Evolutionary conservation across 2,329 filamentous ascomycete genomes (phyloP), one percentile per base, ranked within the genome.

Genomic region (Cordyceps fumosorosea): DNA sequence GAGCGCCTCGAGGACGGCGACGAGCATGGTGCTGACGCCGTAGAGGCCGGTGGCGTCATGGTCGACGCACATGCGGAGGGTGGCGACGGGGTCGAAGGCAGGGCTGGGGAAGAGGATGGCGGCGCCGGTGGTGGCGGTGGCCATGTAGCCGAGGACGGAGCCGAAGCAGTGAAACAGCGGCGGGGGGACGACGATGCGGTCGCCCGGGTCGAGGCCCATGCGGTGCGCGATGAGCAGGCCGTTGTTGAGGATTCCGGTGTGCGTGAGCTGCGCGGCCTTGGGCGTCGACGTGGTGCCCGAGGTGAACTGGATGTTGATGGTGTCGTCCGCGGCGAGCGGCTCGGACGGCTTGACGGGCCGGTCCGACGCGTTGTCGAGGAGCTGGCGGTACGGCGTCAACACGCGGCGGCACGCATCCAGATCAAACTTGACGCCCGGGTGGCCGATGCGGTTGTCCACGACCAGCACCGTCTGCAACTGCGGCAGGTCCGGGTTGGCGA

Each of bases 301-400:
- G 0, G 95, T 99, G 77, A 98, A 98, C 74, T 98, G 93, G 66
- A 98, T 96, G 72, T 97, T 98, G 67, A 96, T 88, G 2, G 89
- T 86, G 56, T 98, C 93, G 64, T 84, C 73, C 0, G 86, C 80
- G 18, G 78, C 67, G 1, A 88, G 78, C 0, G 77, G 76, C 26
- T 72, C 61, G 60, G 81, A 78, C 0, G 82, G 81, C 22, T 64
- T 69, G 2, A 85, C 68, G 2, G 71, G 20, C 0, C 69, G 63
- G 2, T 70, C 65, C 0, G 42, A 44, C 18, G 74, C 72, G 18
- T 72, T 67, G 18, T 68, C 64, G 45, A 78, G 68, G 34, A 87
- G 74, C 1, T 67, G 60, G 1, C 74, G 62, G 66, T 81, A 83
- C 2, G 78, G 75, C 0, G 75, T 83, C n/a, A 85, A 70, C 1